Evolutionary conservation across 768 basidiomycete genomes (phyloP), one percentile per base, ranked within the genome.

Genomic region (Suillus decipiens): DNA sequence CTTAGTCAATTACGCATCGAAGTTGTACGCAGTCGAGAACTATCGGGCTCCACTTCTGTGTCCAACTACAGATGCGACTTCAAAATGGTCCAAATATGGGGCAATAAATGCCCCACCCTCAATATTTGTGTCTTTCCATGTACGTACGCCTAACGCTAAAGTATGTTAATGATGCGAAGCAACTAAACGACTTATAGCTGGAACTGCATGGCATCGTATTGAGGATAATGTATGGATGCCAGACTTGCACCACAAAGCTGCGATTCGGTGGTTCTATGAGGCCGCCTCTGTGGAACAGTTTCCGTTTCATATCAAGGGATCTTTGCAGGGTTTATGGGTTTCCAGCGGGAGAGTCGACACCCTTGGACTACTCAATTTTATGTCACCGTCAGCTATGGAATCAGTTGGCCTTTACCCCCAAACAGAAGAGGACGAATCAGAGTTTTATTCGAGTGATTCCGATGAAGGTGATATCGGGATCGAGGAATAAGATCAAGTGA

Each of bases 201-300:
- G 63, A 31, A 36, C 53, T 1, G 48, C 54, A 24, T 63, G 61
- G 63, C 59, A 63, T 61, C 61, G 63, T 63, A 34, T 63, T 7
- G 31, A 51, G 37, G 50, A 61, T 19, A 34, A 62, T 19, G 61
- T 50, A 53, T 63, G 63, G 61, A 36, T 50, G 48, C 63, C 63
- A 14, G 63, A 63, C 33, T 45, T 63, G 19, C 47, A 31, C n/a
- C 61, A 48, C 31, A 45, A n/a, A 33, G 28, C 33, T 31, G 60
- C 61, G 10, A 14, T 43, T 28, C 34, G n/a, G 33, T 63, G 62
- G 62, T 33, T 63, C 17, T 42, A 37, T 31, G 22, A 31, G 22
- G 51, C 36, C 5, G 17, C 41, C 37, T 48, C 24, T 31, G 28
- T 24, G 8, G 15, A 37, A 11, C 28, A 48, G 37, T 63, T 63